Conservation (phyloP, 2,329 filamentous ascomycete species). For the Trichoderma sp. region DNA sequence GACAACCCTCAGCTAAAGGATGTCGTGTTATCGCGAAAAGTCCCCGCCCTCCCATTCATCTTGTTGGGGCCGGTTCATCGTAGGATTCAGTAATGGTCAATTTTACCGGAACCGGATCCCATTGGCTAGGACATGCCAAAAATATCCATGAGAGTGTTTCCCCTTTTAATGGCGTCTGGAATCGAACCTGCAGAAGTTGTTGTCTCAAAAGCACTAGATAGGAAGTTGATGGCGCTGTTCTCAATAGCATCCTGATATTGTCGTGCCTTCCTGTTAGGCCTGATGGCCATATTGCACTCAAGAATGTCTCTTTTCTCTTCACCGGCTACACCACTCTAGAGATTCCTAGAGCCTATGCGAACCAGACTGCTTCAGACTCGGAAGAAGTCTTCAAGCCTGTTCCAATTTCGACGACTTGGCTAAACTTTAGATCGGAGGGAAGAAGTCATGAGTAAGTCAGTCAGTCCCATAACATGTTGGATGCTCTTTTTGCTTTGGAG, state of each 20-base stretch:
- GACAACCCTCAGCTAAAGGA: background rate
- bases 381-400: constrained; percentile 34
- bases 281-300: background rate
- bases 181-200: constrained; percentile 22
- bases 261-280: constrained; percentile 15
- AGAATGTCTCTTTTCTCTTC: background rate
- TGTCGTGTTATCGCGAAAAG: background rate
- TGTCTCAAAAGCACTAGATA: background rate
- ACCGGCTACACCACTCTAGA: background rate
- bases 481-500: constrained; percentile 34
- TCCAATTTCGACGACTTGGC: constrained; percentile 35
- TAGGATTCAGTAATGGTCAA: constrained; percentile 15
- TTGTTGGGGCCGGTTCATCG: background rate
- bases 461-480: constrained; percentile 31
- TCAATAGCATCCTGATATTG: background rate
- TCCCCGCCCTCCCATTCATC: constrained; percentile 11
- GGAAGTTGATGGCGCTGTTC: background rate
- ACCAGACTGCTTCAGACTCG: constrained; percentile 30
- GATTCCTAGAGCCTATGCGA: constrained; percentile 20
- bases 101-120: constrained; percentile 24
- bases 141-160: constrained; percentile 35
- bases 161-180: constrained; percentile 35
- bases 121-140: constrained; percentile 36
- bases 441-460: constrained; percentile 30
- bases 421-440: constrained; percentile 31